Evolutionary conservation across 352 stramenopile genomes (phyloP), one percentile per base, ranked within the genome.

Genomic region (Globisporangium solare): DNA sequence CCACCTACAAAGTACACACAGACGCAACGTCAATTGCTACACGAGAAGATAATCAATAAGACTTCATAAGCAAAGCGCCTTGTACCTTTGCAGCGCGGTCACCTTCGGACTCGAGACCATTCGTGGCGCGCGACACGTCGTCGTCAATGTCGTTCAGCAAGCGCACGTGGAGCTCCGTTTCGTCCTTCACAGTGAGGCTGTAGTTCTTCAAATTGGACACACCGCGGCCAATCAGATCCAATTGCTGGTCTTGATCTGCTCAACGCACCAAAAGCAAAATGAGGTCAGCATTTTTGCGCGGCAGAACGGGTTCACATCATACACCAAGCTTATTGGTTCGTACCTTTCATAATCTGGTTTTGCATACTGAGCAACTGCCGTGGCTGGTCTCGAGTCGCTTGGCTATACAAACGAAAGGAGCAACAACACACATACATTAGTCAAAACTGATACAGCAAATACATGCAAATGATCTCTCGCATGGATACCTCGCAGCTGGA

Each of bases 291-390:
- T 11, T 40, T 15, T 32, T 13, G n/a, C 4, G 17, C 27, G 0
- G 15, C 24, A 47, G n/a, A n/a, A n/a, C 21, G 14, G 21, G 6
- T 27, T 51, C 3, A 6, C 40, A 27, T 5, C 6, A 35, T 8
- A 10, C 27, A 6, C 10, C 27, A 35, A 35, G 27, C 27, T 35
- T 5, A 15, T 10, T 35, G 27, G 27, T 8, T 35, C 46, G 18
- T 11, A 83, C 78, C 75, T 71, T 92, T 92, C 83, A 95, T 95
- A 49, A 95, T 93, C 69, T 93, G 81, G 61, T 91, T 95, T 58
- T 95, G 85, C 74, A 95, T 91, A 47, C 74, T 79, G 20, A 95
- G 61, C 55, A 95, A 67, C 54, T 85, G 73, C 20, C 60, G 61
- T 6, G 68, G 62, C 39, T 79, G 67, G 6, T 86, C 71, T n/a